Evolutionary conservation across 2,329 filamentous ascomycete genomes (phyloP).

Genomic region (Diaporthe sp.): DNA sequence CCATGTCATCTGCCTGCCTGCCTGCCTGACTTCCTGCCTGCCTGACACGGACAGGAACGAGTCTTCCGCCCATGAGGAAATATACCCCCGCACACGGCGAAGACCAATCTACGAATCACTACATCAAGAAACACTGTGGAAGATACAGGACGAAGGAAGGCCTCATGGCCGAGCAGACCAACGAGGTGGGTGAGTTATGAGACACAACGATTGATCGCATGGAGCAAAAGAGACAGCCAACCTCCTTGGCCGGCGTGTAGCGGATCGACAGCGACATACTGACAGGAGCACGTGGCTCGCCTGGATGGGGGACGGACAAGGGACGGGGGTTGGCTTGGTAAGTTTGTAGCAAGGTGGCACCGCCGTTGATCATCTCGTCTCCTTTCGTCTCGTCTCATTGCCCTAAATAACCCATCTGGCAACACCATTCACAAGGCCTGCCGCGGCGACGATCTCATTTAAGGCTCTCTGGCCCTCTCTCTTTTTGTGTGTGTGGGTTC

Average conservation of each 20-base stretch:
- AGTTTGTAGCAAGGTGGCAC: background rate
- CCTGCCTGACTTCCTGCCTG: background rate
- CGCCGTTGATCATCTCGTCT: background rate
- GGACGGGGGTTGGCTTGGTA: conserved; percentile 12
- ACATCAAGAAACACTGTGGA: background rate
- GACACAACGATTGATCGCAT: background rate
- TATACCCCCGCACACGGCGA: background rate
- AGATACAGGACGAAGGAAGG: background rate
- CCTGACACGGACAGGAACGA: background rate
- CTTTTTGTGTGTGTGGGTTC: background rate
- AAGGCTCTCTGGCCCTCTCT: background rate
- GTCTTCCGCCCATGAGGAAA: background rate
- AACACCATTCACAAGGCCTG: background rate
- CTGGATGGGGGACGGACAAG: background rate
- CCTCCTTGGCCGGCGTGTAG: background rate
- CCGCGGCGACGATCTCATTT: background rate
- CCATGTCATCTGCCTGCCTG: background rate
- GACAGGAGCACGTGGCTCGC: conserved; percentile 10
- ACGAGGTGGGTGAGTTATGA: background rate
- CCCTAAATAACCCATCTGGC: too few species aligned
- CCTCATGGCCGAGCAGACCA: background rate
- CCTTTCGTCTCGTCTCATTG: conserved; percentile 3
- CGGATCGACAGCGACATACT: background rate
- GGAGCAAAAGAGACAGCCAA: background rate
- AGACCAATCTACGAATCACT: background rate